Base-by-base conservation (phyloP, 768 basidiomycete genomes). In the Heimioporus sp. region DNA sequence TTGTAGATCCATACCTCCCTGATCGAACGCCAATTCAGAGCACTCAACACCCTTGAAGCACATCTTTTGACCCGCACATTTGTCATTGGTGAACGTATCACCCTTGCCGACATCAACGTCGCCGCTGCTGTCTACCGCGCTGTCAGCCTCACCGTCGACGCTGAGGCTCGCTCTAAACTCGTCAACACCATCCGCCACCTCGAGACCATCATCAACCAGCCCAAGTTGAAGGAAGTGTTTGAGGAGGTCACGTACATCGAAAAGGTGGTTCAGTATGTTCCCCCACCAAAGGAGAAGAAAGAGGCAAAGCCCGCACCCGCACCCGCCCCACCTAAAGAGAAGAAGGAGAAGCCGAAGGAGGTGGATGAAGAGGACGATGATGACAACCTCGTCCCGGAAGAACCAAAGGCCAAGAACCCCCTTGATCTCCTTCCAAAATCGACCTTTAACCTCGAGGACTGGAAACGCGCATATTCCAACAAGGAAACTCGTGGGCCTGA, bases 381-480 rank as follows among this genome's bases (percentile, higher is more conserved):
- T 6, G 87, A 86, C 54, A 75, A 76, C 52, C 70, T 79, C 42
- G 83, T 88, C 24, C 85, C 87, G 20, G 82, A 81, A 45, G 92
- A 89, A 72, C 92, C 95, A 59, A 96, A 96, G 70, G 80, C 73
- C 51, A 94, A 95, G 82, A 96, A 97, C 80, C 96, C 96, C 24
- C 85, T 96, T 47, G 96, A 97, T 58, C 79, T 82, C 55, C 83
- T 98, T 37, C 92, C 93, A 60, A 95, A 91, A 73, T 88, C 90
- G 11, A 74, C 80, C 6, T 84, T 91, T 73, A 92, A 92, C 76
- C 83, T 93, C 51, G 90, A 96, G 71, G 93, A 98, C 73, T 97
- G 92, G 93, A 98, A 98, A 72, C 86, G 92, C 41, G 87, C 90
- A 40, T 99, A 98, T 79, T 97, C 94, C 64, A 98, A 98, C 87